Evolutionary conservation across 495 filamentous ascomycete genomes (phyloP).

Genomic region (Penicillium taxi): DNA sequence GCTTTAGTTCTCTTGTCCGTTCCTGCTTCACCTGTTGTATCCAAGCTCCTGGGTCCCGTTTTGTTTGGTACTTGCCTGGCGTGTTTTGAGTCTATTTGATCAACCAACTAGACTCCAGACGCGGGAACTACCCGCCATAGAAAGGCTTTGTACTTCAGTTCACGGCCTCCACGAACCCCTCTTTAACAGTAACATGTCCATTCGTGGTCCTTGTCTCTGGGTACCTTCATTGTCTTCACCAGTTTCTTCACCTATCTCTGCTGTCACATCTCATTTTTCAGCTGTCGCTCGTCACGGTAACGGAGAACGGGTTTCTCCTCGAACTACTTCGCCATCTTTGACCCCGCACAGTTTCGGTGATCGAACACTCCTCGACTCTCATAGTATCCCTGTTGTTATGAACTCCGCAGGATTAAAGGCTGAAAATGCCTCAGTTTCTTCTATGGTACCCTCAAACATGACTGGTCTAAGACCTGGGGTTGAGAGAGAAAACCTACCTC

Average conservation of each 20-base stretch:
- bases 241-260: slow-evolving; percentile 29
- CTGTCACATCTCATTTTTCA: slow-evolving; percentile 28
- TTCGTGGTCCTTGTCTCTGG: slow-evolving; percentile 39
- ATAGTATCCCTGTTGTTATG: slow-evolving; percentile 19
- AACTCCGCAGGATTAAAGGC: slow-evolving; percentile 26
- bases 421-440: slow-evolving; percentile 28
- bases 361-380: slow-evolving; percentile 13
- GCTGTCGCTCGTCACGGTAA: slow-evolving; percentile 28
- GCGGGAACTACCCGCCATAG: no score
- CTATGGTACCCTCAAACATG: slow-evolving; percentile 12
- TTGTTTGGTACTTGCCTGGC: slow-evolving; percentile 8
- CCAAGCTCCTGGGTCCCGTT: slow-evolving; percentile 2
- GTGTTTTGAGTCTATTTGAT: slow-evolving; percentile 1
- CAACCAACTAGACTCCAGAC: no score
- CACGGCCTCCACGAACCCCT: slow-evolving; percentile 5
- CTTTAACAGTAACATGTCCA: slow-evolving; percentile 42
- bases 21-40: slow-evolving; percentile 3
- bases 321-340: slow-evolving; percentile 17
- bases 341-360: slow-evolving; percentile 19
- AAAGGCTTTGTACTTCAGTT: no score
- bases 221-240: slow-evolving; percentile 32
- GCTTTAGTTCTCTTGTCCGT: slow-evolving; percentile 14
- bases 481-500: slow-evolving; percentile 14
- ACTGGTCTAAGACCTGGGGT: slow-evolving; percentile 6
- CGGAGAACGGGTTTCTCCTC: slow-evolving; percentile 21